phyloP scores from a whole-genome alignment of 768 basidiomycete species.

The Flagelloscypha sp. region DNA sequence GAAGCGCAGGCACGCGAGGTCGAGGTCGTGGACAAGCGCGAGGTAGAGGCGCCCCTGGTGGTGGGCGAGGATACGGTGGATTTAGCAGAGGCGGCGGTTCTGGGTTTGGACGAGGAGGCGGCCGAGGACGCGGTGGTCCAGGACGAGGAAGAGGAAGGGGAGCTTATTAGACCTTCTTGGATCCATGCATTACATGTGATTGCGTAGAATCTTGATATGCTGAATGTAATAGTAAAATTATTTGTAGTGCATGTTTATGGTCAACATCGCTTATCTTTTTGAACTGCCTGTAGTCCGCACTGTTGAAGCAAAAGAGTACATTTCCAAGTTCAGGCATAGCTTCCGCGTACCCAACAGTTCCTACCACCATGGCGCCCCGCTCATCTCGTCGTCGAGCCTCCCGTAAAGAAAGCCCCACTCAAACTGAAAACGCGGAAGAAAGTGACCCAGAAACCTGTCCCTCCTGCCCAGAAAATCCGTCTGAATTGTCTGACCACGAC shows the following conservation, averaged over 20 bases:
- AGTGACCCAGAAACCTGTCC: constrained; percentile 34
- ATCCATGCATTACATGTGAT: neutral
- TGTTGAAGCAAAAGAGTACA: no score
- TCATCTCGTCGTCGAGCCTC: neutral
- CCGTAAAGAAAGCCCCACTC: neutral
- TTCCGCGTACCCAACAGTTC: no score
- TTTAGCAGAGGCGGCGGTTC: constrained; percentile 26
- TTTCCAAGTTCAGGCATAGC: no score
- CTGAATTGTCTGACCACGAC: constrained; percentile 28
- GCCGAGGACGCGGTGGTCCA: constrained; percentile 28
- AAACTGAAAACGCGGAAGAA: constrained; percentile 7
- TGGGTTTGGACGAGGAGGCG: constrained; percentile 30
- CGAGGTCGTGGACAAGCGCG: constrained; percentile 28
- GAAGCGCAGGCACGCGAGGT: constrained; percentile 20
- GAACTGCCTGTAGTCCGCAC: no score
- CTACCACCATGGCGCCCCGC: no score
- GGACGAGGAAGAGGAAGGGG: no score
- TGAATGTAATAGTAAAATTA: no score
- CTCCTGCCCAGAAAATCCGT: constrained; percentile 35
- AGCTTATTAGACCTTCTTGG: no score
- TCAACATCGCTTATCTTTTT: no score
- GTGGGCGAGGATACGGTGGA: constrained; percentile 21
- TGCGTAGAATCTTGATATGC: no score
- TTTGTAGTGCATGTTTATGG: no score
- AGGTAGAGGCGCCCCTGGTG: constrained; percentile 22